Evolutionary conservation across 345 rosid genomes (phyloP), one percentile per base, ranked within the genome.

Genomic region (Melaleuca quinquenervia): DNA sequence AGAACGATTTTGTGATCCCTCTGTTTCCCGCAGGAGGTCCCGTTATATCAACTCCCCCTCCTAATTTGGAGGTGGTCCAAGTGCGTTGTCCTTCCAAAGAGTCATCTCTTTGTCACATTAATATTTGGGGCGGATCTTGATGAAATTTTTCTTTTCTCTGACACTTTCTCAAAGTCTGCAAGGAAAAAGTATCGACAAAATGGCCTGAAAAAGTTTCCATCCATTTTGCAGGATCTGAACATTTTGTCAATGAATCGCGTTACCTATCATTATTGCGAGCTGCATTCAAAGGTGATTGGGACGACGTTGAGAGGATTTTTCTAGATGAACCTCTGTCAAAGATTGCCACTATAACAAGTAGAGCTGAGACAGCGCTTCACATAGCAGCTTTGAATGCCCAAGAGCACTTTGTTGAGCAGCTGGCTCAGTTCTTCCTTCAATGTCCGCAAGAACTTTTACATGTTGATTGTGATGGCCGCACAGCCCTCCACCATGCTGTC

Each of bases 401-500:
- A 21, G 60, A 55, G 12, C 60, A 55, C 22, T 55, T 55, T 55
- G 13, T 55, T 24, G 27, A 55, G 60, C 22, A 55, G 6, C 2
- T 55, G 27, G 6, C 24, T 9, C 1, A 55, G 27, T 27, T 22
- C 60, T 22, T 24, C n/a, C 1, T 27, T 55, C 0, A 54, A 54
- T 8, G 4, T 54, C 14, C 5, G 27, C n/a, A 9, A 0, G 60
- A 0, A 12, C 60, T 55, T 0, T 0, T 9, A 55, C 3, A 0
- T 0, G 60, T 0, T 0, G 60, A 55, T 55, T 9, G 13, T 55
- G 0, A 3, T 55, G 60, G 60, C 14, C 27, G 27, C 60, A 24
- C 60, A 24, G 60, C 14, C 60, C 60, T 55, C 60, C 60, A 55
- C 13, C 8, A 55, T 22, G 60, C 60, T 0, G 27, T 9, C 60